A percentile compares a stretch with the other conserved stretches of the same genome.
phyloP scores from a whole-genome alignment of 352 stramenopile genomes.

The Saprolegnia diclina region DNA sequence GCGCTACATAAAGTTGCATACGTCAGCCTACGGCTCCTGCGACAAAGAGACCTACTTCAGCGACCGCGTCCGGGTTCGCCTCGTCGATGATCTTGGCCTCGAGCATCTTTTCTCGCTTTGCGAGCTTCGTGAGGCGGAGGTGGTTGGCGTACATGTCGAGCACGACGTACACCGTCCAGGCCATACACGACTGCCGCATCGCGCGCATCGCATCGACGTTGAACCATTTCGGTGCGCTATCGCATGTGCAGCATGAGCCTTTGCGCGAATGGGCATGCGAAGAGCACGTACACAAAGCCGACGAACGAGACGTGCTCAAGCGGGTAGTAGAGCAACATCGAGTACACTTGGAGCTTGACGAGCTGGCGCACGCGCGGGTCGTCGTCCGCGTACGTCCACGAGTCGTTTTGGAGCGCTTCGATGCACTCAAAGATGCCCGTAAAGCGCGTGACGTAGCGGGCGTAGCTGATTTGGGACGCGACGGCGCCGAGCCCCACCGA shows the following conservation, averaged over 20 bases:
- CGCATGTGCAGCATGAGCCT: neutral
- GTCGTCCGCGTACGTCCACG: slow-evolving; percentile 72
- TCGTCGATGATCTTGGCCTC: slow-evolving; percentile 39
- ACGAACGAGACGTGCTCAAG: slow-evolving; percentile 79
- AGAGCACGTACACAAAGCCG: slow-evolving; percentile 60
- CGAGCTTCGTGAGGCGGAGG: slow-evolving; percentile 53
- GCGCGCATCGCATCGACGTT: slow-evolving; percentile 63
- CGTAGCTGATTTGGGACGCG: slow-evolving; percentile 67
- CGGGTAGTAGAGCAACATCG: slow-evolving; percentile 83
- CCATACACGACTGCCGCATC: slow-evolving; percentile 62
- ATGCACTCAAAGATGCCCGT: slow-evolving; percentile 67
- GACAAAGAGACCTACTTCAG: slow-evolving; percentile 36
- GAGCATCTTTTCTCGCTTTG: slow-evolving; percentile 51
- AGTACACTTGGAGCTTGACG: slow-evolving; percentile 63
- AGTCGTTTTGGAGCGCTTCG: slow-evolving; percentile 64
- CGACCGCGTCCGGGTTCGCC: slow-evolving; percentile 20
- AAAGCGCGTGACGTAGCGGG: slow-evolving; percentile 73
- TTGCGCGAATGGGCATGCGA: neutral
- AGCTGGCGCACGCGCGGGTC: slow-evolving; percentile 50
- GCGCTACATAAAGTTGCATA: slow-evolving; percentile 32
- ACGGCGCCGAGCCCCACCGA: slow-evolving; percentile 54
- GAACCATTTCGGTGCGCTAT: slow-evolving; percentile 65
- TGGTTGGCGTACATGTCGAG: slow-evolving; percentile 76
- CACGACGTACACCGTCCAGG: slow-evolving; percentile 67
- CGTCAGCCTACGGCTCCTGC: slow-evolving; percentile 13